Evolutionary conservation across 768 basidiomycete genomes (phyloP).

Genomic region (Mycena capillaripes): DNA sequence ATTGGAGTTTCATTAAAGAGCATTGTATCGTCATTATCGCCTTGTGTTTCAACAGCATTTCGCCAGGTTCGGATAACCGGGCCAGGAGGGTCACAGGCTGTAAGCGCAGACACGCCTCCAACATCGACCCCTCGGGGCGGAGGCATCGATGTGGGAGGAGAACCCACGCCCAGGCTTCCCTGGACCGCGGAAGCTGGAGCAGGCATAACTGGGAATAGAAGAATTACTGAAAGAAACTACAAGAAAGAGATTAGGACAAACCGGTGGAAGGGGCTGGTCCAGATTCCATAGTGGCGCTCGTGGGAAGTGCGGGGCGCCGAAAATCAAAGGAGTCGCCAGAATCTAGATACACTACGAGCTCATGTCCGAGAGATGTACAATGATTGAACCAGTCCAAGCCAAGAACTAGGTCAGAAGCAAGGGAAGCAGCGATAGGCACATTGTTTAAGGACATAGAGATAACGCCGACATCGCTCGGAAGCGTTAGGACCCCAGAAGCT

Average conservation of each 20-base stretch:
- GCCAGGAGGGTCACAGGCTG: not conserved
- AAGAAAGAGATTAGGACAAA: not conserved
- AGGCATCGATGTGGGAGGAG: not conserved
- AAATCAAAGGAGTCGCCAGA: not conserved
- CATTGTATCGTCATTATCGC: not conserved
- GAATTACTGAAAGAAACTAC: not conserved
- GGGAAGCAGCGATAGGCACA: not conserved
- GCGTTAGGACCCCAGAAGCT: not conserved
- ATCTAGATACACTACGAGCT: not conserved
- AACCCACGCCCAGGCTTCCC: not conserved
- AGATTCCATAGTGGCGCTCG: not conserved
- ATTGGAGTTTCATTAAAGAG: not conserved
- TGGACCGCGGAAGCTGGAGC: not conserved
- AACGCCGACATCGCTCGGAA: not conserved
- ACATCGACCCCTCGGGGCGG: not conserved
- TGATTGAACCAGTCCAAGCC: not conserved
- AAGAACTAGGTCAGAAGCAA: not conserved
- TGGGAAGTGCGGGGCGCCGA: not conserved
- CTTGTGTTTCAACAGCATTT: too few relatives aligned
- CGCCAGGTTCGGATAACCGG: not conserved
- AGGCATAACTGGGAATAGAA: not conserved
- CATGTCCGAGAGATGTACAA: not conserved
- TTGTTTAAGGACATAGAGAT: conserved; percentile 2
- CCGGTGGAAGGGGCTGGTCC: not conserved
- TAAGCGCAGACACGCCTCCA: not conserved